Evolutionary conservation across 2,329 filamentous ascomycete genomes (phyloP), one percentile per base, ranked within the genome.

Genomic region (Ilyonectria sp.): DNA sequence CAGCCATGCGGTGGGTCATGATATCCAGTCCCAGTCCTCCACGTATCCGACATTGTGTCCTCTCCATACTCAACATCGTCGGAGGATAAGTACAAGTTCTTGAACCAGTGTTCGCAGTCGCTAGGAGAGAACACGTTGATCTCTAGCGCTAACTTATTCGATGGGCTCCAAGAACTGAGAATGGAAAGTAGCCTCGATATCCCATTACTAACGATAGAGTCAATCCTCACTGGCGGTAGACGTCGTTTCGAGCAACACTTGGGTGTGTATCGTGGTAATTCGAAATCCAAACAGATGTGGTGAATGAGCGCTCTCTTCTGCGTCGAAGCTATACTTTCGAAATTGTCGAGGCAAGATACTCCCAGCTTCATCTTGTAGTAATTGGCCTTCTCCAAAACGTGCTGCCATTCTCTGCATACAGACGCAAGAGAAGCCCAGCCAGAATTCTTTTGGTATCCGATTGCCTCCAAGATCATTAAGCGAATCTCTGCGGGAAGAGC

Each of bases 321-420:
- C 13, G 17, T 63, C 6, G 61, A 52, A 52, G 75, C 44, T 5
- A 77, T 67, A 17, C 11, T 11, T 65, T 71, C 50, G 54, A 77
- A 72, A 19, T 72, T 64, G 15, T 73, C 72, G 7, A 79, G 72
- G 63, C 73, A 76, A 60, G 74, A 61, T 35, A 60, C 46, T 50
- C 54, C 52, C 26, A 81, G 63, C 47, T 74, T 77, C 1, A 80
- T 53, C 63, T 70, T 70, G 62, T 52, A 47, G 55, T 80, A 80
- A 53, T 75, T 81, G 15, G 3, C 7, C 49, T 69, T 76, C 65
- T 80, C 77, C 26, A 81, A 58, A 63, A 76, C 59, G 50, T 55
- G 8, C 64, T 79, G 78, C 79, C 78, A 82, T 75, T 81, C 79
- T 72, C 60, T 79, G 72, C 77, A 80, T 9, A 81, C 77, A 52